Evolutionary conservation across 352 stramenopile species (phyloP), one percentile per base, ranked within the genome.

Genomic region (Globisporangium radiosum): DNA sequence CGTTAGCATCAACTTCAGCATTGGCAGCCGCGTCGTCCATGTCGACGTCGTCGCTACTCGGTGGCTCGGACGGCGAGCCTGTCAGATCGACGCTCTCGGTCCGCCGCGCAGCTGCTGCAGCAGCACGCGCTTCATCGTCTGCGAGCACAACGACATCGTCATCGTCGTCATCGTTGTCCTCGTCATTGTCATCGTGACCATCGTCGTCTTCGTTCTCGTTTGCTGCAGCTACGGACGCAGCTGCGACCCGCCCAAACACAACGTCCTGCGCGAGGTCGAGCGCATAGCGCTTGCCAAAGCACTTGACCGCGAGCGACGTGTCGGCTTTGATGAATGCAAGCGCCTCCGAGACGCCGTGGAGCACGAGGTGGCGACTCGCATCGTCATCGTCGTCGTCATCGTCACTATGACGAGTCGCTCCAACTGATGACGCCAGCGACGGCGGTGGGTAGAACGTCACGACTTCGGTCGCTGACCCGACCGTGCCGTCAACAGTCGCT

Each of bases 201-300:
- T 33, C 25, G 25, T 33, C 25, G 25, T 33, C 25, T 33, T 33
- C 25, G 25, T 33, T 33, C 25, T 33, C 25, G 25, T 33, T 33
- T 33, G 25, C 25, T 33, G 25, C 25, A 33, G 25, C 25, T 33
- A 33, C 25, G 25, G 25, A 33, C 25, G 25, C 25, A 33, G 63
- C 53, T 4, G 33, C 68, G n/a, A 58, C 60, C 38, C 64, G 57
- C 4, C 60, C 68, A 40, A 69, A 73, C 33, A 77, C 70, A 25
- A 59, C 63, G 53, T 86, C 67, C 1, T 70, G 74, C 45, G 73
- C 55, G 47, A 78, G 63, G 11, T 71, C 62, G 49, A 87, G 76
- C 0, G 69, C 68, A 57, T 70, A 91, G 5, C 78, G 83, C 48
- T 72, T 73, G 14, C 85, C 85, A 64, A 92, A 95, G 49, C 81